Percentiles rank a stretch among this genome's conserved stretches.
These are phyloP conservation scores for Coniochaeta pulveracea DNA, from an alignment of 2,329 filamentous ascomycete species.

Conservation along the genomic window DNA sequence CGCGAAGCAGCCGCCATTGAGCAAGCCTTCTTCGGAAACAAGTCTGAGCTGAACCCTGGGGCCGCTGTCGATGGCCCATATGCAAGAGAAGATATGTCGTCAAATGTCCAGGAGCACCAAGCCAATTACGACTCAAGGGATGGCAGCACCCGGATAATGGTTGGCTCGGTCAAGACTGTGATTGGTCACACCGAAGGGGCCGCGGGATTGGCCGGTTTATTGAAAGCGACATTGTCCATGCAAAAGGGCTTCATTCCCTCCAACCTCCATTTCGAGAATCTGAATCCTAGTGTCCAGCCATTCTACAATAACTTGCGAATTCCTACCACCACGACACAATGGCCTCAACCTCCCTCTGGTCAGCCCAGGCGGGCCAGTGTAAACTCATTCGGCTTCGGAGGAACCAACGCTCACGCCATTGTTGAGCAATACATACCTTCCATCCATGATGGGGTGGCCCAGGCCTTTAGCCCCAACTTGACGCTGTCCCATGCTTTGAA, in stretches of 20 bases:
- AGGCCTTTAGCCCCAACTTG: slow-evolving; percentile 2
- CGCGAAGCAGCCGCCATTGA: slow-evolving; percentile 31
- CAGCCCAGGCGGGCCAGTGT: slow-evolving; percentile 29
- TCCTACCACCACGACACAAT: slow-evolving; percentile 18
- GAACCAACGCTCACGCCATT: slow-evolving; percentile 31
- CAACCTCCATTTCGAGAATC: slow-evolving; percentile 28
- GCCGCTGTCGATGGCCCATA: too few species aligned
- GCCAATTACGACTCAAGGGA: not conserved
- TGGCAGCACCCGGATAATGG: slow-evolving; percentile 14
- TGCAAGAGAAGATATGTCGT: too few species aligned
- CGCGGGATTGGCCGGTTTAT: slow-evolving; percentile 34
- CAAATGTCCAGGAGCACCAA: too few species aligned
- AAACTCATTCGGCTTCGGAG: slow-evolving; percentile 34
- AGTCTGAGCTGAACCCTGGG: not conserved
- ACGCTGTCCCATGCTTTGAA: not conserved
- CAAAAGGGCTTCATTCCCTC: slow-evolving; percentile 26
- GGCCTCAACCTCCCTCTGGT: slow-evolving; percentile 21
- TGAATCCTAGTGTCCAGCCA: slow-evolving; percentile 28
- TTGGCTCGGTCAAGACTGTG: slow-evolving; percentile 31
- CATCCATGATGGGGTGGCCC: slow-evolving; percentile 15
- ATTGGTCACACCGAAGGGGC: slow-evolving; percentile 38
- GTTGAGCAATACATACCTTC: slow-evolving; percentile 24
- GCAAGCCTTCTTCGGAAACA: slow-evolving; percentile 23
- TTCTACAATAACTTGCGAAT: slow-evolving; percentile 21
- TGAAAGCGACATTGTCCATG: slow-evolving; percentile 31